Conservation (phyloP, 179 eudicot species). For the Actinidia polygama region DNA sequence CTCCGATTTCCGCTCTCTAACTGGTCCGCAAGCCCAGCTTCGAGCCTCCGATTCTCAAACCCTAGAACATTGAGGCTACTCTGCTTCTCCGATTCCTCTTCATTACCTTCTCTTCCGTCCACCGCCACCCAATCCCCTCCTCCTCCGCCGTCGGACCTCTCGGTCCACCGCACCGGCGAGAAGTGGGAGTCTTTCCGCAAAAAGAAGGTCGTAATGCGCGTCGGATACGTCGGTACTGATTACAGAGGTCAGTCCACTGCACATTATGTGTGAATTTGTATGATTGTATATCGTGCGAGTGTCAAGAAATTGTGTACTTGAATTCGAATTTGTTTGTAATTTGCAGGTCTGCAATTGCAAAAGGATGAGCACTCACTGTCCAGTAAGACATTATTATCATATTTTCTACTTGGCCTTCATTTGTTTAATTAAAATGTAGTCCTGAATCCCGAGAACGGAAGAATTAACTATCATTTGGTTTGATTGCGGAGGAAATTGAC, state of each 20-base stretch:
- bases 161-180: background rate
- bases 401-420: background rate
- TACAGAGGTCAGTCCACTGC: conserved; percentile 59
- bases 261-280: background rate
- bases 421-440: background rate
- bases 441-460: background rate
- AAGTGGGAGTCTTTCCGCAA: conserved; percentile 76
- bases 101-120: background rate
- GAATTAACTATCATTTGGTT: too few relatives aligned
- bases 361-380: conserved; percentile 52
- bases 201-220: conserved; percentile 95
- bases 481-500: background rate
- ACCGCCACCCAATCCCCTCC: background rate
- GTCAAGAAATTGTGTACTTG: background rate
- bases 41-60: conserved; percentile 4
- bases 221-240: conserved; percentile 84
- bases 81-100: background rate
- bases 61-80: conserved; percentile 6
- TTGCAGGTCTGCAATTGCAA: conserved; percentile 79
- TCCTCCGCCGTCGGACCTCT: background rate
- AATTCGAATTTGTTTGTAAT: background rate
- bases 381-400: conserved; percentile 46
- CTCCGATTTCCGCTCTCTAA: conserved; percentile 4
- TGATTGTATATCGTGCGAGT: background rate
- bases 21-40: background rate